Base-by-base conservation (phyloP, 192 early-diverging fungal species). In the Tieghemiomyces parasiticus region DNA sequence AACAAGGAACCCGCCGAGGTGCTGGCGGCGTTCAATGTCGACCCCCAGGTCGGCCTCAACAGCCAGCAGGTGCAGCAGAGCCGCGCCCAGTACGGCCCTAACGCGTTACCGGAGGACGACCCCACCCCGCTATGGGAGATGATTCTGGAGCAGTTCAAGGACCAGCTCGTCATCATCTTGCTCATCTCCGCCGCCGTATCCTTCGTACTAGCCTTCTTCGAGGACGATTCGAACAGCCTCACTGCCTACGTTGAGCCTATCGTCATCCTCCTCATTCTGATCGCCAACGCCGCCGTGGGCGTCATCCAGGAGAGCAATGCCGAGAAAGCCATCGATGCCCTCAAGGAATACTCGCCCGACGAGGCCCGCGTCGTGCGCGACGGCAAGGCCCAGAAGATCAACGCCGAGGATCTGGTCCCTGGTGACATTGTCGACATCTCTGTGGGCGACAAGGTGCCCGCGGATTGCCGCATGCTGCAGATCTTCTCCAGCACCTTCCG, bases 221-320 rank as follows among this genome's bases (percentile, higher is more conserved):
- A 99, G 62, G 81, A 89, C 48, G 81, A 81, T 51, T 65, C 64
- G 54, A 76, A 84, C 38, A 62, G 68, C 54, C 66, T 70, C 24
- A 91, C 96, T 2, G 95, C 93, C 12, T 97, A 89, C 77, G 94
- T 99, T 28, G 96, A 99, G 74, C 96, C 96, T 3, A 75, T 92
- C 60, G 96, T 99, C 22, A 99, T 99, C 66, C 75, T 99, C 58
- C 74, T 99, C 54, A 99, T 99, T 63, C 74, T 99, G 61, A 89
- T 99, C 65, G 93, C 93, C 48, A 99, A 99, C 65, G 93, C 96
- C 4, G 87, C 84, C 8, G 94, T 99, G 33, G 96, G 96, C 53
- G 93, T 97, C 19, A 70, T 95, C 26, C 94, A 99, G 72, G 96
- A 99, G 74, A 80, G 83, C 20, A 95, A 88, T 46, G 94, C 96